Evolutionary conservation across 306 rosid genomes (phyloP).

Genomic region (Corylus americana): DNA sequence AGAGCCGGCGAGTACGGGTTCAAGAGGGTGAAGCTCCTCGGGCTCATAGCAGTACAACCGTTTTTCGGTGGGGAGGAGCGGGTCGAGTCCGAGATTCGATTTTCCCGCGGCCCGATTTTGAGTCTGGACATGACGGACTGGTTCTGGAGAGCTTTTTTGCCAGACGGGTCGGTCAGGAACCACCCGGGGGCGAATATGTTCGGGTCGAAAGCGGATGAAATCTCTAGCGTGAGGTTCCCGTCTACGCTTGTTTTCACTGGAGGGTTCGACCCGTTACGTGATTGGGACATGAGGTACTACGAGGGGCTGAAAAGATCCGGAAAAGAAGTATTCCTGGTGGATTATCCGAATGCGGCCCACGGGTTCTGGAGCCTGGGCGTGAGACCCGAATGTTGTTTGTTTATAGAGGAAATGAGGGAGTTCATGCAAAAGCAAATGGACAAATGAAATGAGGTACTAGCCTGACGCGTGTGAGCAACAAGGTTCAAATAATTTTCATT

Average conservation of each 20-base stretch:
- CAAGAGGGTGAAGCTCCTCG: not conserved
- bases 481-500: too few relatives aligned
- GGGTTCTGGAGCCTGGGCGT: conserved; percentile 3
- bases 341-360: conserved; percentile 24
- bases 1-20: conserved; percentile 17
- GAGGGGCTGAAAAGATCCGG: conserved; percentile 27
- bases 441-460: not conserved
- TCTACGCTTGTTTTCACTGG: conserved; percentile 24
- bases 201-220: conserved; percentile 21
- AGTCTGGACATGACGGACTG: conserved; percentile 5
- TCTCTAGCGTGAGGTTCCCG: conserved; percentile 21
- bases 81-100: conserved; percentile 31
- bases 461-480: too few relatives aligned
- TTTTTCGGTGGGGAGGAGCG: conserved; percentile 40
- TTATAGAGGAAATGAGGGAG: conserved; percentile 1
- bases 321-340: conserved; percentile 26
- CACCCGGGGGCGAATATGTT: conserved; percentile 31
- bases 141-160: conserved; percentile 39
- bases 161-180: conserved; percentile 27
- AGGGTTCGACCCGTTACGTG: conserved; percentile 32
- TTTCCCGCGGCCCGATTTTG: not conserved
- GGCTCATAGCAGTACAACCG: conserved; percentile 37
- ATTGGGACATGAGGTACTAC: conserved; percentile 28
- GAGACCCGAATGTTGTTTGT: not conserved
- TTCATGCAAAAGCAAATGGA: conserved; percentile 18